Percentiles rank a stretch among this genome's conserved stretches.
These are phyloP conservation scores for Arthrobotrys pseudoclavata DNA, from an alignment of 2,329 filamentous ascomycete genomes.

Conservation along the genomic window DNA sequence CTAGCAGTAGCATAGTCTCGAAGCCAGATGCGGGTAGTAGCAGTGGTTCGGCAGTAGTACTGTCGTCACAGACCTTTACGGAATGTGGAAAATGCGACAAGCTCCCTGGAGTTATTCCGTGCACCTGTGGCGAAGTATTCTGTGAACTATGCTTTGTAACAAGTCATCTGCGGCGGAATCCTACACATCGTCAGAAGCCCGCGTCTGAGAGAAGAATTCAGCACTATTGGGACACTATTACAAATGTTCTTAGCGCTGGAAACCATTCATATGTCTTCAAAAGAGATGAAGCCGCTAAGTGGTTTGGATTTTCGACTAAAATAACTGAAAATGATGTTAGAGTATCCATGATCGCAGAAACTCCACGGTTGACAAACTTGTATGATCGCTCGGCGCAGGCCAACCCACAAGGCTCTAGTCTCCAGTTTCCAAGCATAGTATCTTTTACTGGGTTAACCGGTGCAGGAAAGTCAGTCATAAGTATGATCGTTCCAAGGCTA, in stretches of 20 bases:
- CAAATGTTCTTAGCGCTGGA: neutral
- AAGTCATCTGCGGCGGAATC: conserved; percentile 3
- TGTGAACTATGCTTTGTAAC: conserved; percentile 3
- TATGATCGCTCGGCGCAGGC: neutral
- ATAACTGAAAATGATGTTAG: neutral
- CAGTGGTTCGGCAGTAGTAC: too few species aligned
- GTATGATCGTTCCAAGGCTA: too few species aligned
- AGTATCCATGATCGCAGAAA: neutral
- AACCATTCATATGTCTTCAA: conserved; percentile 5
- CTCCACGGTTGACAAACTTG: neutral
- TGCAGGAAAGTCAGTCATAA: conserved; percentile 5
- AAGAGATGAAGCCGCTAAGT: conserved; percentile 10
- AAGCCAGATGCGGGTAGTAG: too few species aligned
- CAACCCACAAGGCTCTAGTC: neutral
- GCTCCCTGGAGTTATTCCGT: neutral
- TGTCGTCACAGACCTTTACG: neutral
- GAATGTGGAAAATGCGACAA: conserved; percentile 22
- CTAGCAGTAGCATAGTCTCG: too few species aligned
- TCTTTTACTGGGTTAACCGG: conserved; percentile 19
- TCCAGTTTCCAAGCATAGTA: conserved; percentile 16
- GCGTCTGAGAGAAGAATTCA: neutral
- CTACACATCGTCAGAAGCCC: conserved; percentile 3
- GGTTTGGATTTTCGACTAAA: conserved; percentile 14
- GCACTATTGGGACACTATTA: neutral
- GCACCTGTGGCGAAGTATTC: conserved; percentile 6